Evolutionary conservation across 345 rosid genomes (phyloP), one percentile per base, ranked within the genome.

Genomic region (Eucalyptus cloeziana): DNA sequence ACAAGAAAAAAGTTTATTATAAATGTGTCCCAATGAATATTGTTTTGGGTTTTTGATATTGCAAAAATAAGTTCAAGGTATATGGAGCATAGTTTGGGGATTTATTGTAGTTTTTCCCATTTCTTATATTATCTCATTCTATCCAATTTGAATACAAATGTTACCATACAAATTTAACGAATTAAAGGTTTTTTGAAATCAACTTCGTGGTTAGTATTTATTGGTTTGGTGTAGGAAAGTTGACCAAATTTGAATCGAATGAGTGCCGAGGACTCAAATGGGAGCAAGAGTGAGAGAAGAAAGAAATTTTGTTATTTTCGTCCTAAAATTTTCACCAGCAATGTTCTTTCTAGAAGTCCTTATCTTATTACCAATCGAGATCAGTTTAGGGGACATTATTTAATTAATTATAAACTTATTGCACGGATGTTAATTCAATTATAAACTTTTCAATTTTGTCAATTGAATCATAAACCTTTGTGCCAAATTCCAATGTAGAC

Each of bases 381-480:
- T 30, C 58, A 52, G 1, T 52, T 52, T 1, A 21, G 25, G 58
- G 3, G 69, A 62, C 13, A 27, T 30, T 13, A 0, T 62, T 30
- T 62, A 27, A 12, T 62, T 13, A 27, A 62, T 62, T 30, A 12
- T 62, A 62, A 27, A 4, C 16, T 62, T 62, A 62, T 60, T 56
- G 6, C 2, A 10, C 1, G 1, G 1, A 24, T 24, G 7, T 3
- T 5, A 56, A 56, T 56, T 24, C 4, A 6, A 0, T 62, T 1
- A 6, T 13, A 62, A 12, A 6, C 0, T 27, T 62, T 60, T 12
- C 12, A 21, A 21, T 62, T 27, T 13, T 27, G 3, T 30, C 0
- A 62, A 62, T 62, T 62, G 17, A 62, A 12, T 62, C 1, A 0
- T 62, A 62, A 62, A 30, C 2, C 0, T 13, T 30, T 30, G 33